phyloP scores from a whole-genome alignment of 495 filamentous ascomycete species.

The Podospora pseudocomata region DNA sequence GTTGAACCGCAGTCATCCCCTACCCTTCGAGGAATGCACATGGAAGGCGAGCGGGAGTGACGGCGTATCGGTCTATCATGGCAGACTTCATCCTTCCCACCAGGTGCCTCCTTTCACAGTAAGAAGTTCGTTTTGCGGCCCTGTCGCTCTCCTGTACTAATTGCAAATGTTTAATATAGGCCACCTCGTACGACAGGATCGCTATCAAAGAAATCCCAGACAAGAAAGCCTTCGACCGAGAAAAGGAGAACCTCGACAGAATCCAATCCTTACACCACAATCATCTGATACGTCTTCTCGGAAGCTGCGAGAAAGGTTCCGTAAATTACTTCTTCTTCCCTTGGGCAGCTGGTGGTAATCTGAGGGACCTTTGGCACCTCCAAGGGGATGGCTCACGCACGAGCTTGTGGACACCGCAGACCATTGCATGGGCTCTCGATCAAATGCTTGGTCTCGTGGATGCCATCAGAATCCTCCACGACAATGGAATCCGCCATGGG shows the following conservation, averaged over 20 bases:
- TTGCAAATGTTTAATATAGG: neutral
- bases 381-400: neutral
- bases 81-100: slow-evolving; percentile 7
- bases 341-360: slow-evolving; percentile 22
- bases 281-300: slow-evolving; percentile 22
- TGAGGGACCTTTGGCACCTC: slow-evolving; percentile 19
- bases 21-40: slow-evolving; percentile 5
- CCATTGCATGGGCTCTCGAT: slow-evolving; percentile 20
- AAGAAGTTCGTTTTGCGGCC: neutral
- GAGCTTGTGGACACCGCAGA: neutral
- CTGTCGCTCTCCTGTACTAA: neutral
- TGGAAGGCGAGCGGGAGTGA: neutral
- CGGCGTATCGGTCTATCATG: slow-evolving; percentile 6
- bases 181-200: neutral
- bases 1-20: slow-evolving; percentile 5
- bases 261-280: slow-evolving; percentile 11
- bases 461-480: slow-evolving; percentile 19
- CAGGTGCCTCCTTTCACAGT: neutral
- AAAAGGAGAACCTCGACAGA: slow-evolving; percentile 12
- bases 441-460: slow-evolving; percentile 24
- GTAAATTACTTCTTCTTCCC: slow-evolving; percentile 16
- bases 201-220: slow-evolving; percentile 13
- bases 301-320: slow-evolving; percentile 9
- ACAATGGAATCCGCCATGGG: slow-evolving; percentile 13
- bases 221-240: neutral